These are phyloP conservation scores for Rosa persica DNA, from an alignment of 306 rosid species.

Conservation along the genomic window DNA sequence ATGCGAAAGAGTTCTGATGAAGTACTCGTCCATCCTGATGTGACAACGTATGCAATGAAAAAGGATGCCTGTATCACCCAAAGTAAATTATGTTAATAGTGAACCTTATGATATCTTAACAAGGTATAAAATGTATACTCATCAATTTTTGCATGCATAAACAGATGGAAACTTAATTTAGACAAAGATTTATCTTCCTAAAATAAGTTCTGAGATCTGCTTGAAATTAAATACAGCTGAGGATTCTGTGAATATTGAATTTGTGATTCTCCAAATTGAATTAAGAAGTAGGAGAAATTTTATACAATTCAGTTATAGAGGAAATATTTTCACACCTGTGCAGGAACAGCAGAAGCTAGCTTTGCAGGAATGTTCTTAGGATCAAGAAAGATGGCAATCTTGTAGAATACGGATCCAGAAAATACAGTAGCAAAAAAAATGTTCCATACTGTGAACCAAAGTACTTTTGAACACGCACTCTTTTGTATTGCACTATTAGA, in stretches of 20 bases:
- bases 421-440: constrained; percentile 85
- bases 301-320: constrained; percentile 15
- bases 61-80: constrained; percentile 72
- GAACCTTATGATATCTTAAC: background rate
- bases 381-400: constrained; percentile 58
- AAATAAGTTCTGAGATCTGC: background rate
- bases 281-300: background rate
- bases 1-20: constrained; percentile 81
- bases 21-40: constrained; percentile 90
- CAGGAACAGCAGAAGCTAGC: constrained; percentile 80
- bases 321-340: constrained; percentile 64
- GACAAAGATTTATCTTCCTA: background rate
- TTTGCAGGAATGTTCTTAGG: constrained; percentile 67
- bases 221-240: background rate
- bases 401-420: constrained; percentile 70
- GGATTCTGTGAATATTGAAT: background rate
- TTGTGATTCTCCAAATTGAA: constrained; percentile 5
- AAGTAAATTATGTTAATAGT: constrained; percentile 30
- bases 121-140: background rate
- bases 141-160: constrained; percentile 22
- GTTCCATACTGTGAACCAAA: constrained; percentile 96
- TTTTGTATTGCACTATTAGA: constrained; percentile 70
- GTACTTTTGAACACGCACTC: constrained; percentile 85
- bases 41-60: constrained; percentile 91
- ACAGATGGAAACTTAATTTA: background rate